Evolutionary conservation across 805 yeast species (phyloP).

Genomic region (Pichia kluyveri): DNA sequence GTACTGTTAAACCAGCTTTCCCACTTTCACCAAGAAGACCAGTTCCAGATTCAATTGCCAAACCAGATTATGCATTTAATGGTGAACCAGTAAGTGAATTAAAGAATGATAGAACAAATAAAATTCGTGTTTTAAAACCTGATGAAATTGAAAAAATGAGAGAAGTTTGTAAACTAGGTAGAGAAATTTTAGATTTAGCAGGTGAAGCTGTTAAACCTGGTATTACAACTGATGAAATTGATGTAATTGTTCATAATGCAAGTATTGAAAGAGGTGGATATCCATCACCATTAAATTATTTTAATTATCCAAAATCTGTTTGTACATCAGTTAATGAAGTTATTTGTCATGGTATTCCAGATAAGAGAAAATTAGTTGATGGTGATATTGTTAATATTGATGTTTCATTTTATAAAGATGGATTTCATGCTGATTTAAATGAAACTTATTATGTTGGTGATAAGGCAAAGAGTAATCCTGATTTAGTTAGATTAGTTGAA

Average conservation of each 20-base stretch:
- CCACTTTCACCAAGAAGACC: slow-evolving; percentile 68
- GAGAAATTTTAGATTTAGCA: slow-evolving; percentile 85
- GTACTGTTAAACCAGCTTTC: slow-evolving; percentile 66
- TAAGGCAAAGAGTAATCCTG: slow-evolving; percentile 70
- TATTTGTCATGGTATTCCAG: slow-evolving; percentile 97
- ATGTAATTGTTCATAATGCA: slow-evolving; percentile 77
- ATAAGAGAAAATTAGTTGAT: slow-evolving; percentile 73
- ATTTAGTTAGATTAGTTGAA: slow-evolving; percentile 83
- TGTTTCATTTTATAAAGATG: slow-evolving; percentile 75
- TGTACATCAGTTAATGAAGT: slow-evolving; percentile 94
- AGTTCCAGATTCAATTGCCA: slow-evolving; percentile 61
- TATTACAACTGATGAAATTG: slow-evolving; percentile 87
- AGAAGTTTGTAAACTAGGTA: slow-evolving; percentile 62
- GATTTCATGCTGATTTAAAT: slow-evolving; percentile 89
- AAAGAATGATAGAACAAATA: slow-evolving; percentile 55
- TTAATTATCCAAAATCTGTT: slow-evolving; percentile 83
- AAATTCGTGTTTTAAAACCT: slow-evolving; percentile 53
- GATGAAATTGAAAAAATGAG: slow-evolving; percentile 69
- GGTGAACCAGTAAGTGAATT: slow-evolving; percentile 81
- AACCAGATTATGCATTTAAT: slow-evolving; percentile 75
- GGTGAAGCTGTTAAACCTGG: slow-evolving; percentile 84
- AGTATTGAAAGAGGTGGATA: slow-evolving; percentile 83
- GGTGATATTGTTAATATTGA: slow-evolving; percentile 94
- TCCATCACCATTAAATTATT: slow-evolving; percentile 93
- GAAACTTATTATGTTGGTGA: slow-evolving; percentile 96